These are phyloP conservation scores for Cyclotella sp. DNA, from an alignment of 108 stramenopile genomes.

Conservation along the genomic window DNA sequence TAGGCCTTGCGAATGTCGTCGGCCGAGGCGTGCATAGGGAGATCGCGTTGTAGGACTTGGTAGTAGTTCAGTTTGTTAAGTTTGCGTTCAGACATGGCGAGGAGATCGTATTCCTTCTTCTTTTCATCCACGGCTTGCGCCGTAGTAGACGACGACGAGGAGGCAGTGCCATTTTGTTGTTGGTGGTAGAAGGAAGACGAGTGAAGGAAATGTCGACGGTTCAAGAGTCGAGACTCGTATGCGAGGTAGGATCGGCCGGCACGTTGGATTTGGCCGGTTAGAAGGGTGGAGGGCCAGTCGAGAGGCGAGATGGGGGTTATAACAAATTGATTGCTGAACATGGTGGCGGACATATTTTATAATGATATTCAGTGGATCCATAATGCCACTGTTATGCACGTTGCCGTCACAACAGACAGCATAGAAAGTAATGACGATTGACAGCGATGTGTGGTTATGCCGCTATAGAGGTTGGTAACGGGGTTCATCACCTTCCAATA, in stretches of 20 bases:
- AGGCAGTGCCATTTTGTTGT: slow-evolving; percentile 1
- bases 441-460: too few relatives aligned
- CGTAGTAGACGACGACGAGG: neutral
- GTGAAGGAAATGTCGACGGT: slow-evolving; percentile 42
- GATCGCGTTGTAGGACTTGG: slow-evolving; percentile 58
- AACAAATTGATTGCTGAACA: slow-evolving; percentile 3
- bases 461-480: too few relatives aligned
- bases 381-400: too few relatives aligned
- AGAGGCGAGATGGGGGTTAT: slow-evolving; percentile 46
- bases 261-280: slow-evolving; percentile 38
- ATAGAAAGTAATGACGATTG: too few relatives aligned
- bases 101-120: slow-evolving; percentile 59
- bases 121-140: neutral
- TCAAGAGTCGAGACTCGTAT: slow-evolving; percentile 46
- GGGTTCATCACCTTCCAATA: too few relatives aligned
- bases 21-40: slow-evolving; percentile 66
- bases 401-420: too few relatives aligned
- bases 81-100: slow-evolving; percentile 57
- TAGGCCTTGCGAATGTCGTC: slow-evolving; percentile 83
- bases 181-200: slow-evolving; percentile 30
- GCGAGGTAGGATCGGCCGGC: slow-evolving; percentile 47
- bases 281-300: slow-evolving; percentile 40
- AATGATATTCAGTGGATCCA: neutral
- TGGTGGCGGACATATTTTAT: neutral
- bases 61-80: slow-evolving; percentile 73